Percentiles rank a stretch among this genome's conserved stretches.
These are phyloP conservation scores for Kingdonia uniflora DNA, from an alignment of 164 flowering plant species.

Conservation along the genomic window DNA sequence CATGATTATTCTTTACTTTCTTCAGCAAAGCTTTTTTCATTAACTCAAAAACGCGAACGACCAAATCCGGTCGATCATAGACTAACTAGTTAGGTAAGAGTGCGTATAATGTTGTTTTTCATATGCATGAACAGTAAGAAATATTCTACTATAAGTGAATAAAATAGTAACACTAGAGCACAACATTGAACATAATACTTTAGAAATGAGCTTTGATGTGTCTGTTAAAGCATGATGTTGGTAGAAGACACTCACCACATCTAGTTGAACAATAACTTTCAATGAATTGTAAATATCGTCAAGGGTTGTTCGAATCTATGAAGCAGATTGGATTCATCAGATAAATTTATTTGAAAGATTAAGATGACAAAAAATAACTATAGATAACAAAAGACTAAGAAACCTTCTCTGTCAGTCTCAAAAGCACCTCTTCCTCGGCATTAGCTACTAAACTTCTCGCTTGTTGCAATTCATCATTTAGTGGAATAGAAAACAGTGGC, in stretches of 20 bases:
- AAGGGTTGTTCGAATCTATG: slow-evolving; percentile 54
- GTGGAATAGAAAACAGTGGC: slow-evolving; percentile 74
- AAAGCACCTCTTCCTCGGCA: slow-evolving; percentile 80
- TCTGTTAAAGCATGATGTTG: too few species aligned
- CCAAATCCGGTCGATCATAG: too few species aligned
- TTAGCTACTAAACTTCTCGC: slow-evolving; percentile 55
- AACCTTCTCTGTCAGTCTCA: slow-evolving; percentile 70
- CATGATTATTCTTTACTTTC: too few species aligned
- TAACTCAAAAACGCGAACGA: too few species aligned
- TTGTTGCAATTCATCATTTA: slow-evolving; percentile 85
- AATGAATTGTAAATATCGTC: slow-evolving; percentile 44
- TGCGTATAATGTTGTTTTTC: too few species aligned
- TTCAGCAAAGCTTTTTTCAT: too few species aligned
- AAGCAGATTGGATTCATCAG: slow-evolving; percentile 8
- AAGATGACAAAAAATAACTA: background rate
- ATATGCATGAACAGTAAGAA: too few species aligned
- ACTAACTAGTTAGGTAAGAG: too few species aligned
- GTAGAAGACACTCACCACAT: slow-evolving; percentile 44
- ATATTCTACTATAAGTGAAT: too few species aligned
- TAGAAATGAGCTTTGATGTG: too few species aligned
- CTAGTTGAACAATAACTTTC: slow-evolving; percentile 40
- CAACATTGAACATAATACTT: too few species aligned
- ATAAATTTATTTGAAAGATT: background rate
- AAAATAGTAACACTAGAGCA: too few species aligned
- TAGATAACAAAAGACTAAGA: slow-evolving; percentile 2